Evolutionary conservation across 495 filamentous ascomycete genomes (phyloP).

Genomic region (Penicillium arizonense): DNA sequence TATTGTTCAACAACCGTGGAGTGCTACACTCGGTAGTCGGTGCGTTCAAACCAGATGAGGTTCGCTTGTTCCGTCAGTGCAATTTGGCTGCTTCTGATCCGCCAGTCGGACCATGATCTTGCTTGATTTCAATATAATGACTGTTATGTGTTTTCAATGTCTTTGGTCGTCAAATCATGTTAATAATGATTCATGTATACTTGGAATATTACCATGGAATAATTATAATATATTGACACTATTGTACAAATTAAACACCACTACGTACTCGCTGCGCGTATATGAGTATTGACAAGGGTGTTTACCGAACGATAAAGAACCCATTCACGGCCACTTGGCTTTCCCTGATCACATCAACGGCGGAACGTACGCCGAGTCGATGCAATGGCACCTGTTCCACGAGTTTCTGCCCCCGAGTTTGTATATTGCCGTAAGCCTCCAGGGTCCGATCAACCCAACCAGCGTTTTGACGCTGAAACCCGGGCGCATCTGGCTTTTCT

Average conservation of each 20-base stretch:
- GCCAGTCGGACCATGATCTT: conserved; percentile 19
- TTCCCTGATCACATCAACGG: conserved; percentile 48
- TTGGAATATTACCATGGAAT: neutral
- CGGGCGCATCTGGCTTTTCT: conserved; percentile 17
- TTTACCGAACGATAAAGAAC: conserved; percentile 38
- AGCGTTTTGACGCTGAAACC: conserved; percentile 24
- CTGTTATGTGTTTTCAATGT: neutral
- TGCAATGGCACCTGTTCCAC: conserved; percentile 56
- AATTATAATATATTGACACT: conserved; percentile 1
- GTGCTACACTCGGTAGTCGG: conserved; percentile 72
- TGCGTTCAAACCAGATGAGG: conserved; percentile 67
- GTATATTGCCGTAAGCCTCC: conserved; percentile 37
- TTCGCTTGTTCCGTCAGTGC: conserved; percentile 71
- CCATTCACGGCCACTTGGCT: conserved; percentile 33
- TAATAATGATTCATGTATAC: neutral
- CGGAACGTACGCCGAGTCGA: conserved; percentile 52
- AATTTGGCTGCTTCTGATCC: conserved; percentile 58
- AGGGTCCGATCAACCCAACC: conserved; percentile 29
- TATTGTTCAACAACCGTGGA: conserved; percentile 72
- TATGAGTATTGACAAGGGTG: neutral
- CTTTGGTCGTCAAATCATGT: neutral
- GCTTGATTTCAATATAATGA: neutral
- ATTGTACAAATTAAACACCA: conserved; percentile 5
- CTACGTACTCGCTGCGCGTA: neutral
- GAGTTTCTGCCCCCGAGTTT: conserved; percentile 44